Conservation (phyloP, 2,329 filamentous ascomycete genomes). For the Stenocarpella maydis region DNA sequence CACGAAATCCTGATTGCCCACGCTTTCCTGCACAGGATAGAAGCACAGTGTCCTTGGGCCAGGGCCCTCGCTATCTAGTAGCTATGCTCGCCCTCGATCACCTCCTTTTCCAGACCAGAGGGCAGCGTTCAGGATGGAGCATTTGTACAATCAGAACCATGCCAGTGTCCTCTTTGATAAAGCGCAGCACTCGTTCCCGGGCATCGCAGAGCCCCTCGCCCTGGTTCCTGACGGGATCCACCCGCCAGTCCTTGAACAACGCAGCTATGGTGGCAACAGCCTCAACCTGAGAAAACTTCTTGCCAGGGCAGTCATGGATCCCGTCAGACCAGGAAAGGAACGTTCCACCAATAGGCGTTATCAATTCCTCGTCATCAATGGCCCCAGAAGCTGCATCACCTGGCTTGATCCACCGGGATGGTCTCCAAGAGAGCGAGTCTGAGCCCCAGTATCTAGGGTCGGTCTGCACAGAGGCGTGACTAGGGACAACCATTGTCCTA, state of each 20-base stretch:
- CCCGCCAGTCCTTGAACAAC: slow-evolving; percentile 40
- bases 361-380: slow-evolving; percentile 36
- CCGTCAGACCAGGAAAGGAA: slow-evolving; percentile 45
- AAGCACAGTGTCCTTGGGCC: too few relatives aligned
- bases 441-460: slow-evolving; percentile 41
- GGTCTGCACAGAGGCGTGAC: slow-evolving; percentile 39
- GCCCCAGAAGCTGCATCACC: neutral
- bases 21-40: too few relatives aligned
- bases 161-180: slow-evolving; percentile 39
- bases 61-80: too few relatives aligned
- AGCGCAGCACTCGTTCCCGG: slow-evolving; percentile 36
- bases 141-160: slow-evolving; percentile 40
- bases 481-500: slow-evolving; percentile 37
- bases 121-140: slow-evolving; percentile 40
- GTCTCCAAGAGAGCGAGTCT: slow-evolving; percentile 39
- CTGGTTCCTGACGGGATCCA: slow-evolving; percentile 37
- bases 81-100: neutral
- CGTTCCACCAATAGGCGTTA: slow-evolving; percentile 32
- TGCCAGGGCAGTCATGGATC: slow-evolving; percentile 42
- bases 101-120: slow-evolving; percentile 38
- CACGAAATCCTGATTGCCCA: too few relatives aligned
- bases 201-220: slow-evolving; percentile 38
- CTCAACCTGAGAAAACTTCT: slow-evolving; percentile 47
- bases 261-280: slow-evolving; percentile 43
- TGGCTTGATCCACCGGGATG: slow-evolving; percentile 40